Evolutionary conservation across 768 basidiomycete species (phyloP), one percentile per base, ranked within the genome.

Genomic region (Steccherinum ochraceum): DNA sequence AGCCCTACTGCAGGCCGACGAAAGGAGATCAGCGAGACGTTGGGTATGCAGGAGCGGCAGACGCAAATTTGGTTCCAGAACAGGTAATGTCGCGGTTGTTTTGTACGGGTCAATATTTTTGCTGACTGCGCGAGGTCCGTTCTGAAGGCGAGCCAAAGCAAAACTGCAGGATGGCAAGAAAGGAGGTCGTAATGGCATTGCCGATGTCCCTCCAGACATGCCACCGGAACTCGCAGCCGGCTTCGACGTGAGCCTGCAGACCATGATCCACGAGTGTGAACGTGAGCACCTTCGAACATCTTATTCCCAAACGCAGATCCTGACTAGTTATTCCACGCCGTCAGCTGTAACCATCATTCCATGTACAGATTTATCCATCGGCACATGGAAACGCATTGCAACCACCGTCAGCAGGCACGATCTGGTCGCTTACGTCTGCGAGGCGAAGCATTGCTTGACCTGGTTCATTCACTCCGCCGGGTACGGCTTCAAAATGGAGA

Each of bases 1-100:
- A 86, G 81, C 61, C 89, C 89, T 10, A 84, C 84, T 2, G 83
- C 84, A 2, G 75, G 76, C 11, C 76, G 81, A 45, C 74, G 89
- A 40, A 79, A 80, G 49, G 88, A 89, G 58, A 88, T 92, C 48
- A 81, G 84, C 52, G 77, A 82, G 21, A 65, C 79, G 50, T 72
- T 92, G 3, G 86, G 86, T 13, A 89, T 92, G 84, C 79, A 86
- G 46, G 89, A 91, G 67, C 81, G 88, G 30, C 89, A 91, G 71
- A 89, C 86, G 0, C 89, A 91, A 67, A 86, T 92, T 44, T 91
- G 89, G 89, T 92, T 90, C 59, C 89, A 92, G 64, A 91, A 92
- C 62, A 74, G 89, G 89, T 84, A 56, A 51, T 72, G 56, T 19
- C 27, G 11, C 13, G 24, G 5, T 24, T 13, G 12, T 19, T 12